Percentiles rank a stretch among this genome's conserved stretches.
phyloP scores from a whole-genome alignment of 2,329 filamentous ascomycete genomes.

The Cercospora sp. region DNA sequence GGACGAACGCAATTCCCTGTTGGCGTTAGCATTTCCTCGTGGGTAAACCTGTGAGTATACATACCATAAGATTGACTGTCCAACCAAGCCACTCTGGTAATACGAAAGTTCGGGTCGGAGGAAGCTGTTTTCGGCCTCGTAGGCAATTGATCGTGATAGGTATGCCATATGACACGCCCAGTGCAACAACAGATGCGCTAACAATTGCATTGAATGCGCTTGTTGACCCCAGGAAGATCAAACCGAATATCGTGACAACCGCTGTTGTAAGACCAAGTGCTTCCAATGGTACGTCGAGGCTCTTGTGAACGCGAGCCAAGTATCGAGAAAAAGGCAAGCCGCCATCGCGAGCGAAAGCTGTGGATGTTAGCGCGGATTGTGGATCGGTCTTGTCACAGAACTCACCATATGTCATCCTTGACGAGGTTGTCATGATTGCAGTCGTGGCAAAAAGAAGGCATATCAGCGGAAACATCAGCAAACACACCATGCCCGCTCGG shows the following conservation, averaged over 20 bases:
- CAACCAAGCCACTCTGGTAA: slow-evolving; percentile 59
- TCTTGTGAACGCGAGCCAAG: slow-evolving; percentile 40
- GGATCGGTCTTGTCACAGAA: neutral
- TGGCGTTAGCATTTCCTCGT: no score
- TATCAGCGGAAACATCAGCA: slow-evolving; percentile 41
- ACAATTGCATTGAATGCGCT: slow-evolving; percentile 43
- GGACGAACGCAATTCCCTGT: slow-evolving; percentile 62
- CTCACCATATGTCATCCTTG: slow-evolving; percentile 38
- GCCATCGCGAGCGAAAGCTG: slow-evolving; percentile 40
- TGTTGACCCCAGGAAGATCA: slow-evolving; percentile 41
- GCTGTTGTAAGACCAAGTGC: slow-evolving; percentile 36
- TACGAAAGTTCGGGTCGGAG: slow-evolving; percentile 56
- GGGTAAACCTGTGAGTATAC: neutral
- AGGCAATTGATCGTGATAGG: slow-evolving; percentile 69
- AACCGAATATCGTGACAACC: slow-evolving; percentile 40
- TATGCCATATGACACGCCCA: slow-evolving; percentile 72
- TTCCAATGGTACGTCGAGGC: slow-evolving; percentile 40
- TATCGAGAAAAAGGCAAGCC: slow-evolving; percentile 39
- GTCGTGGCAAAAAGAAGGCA: slow-evolving; percentile 40
- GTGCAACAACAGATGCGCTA: slow-evolving; percentile 63
- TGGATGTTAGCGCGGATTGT: neutral
- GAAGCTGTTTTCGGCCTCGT: slow-evolving; percentile 65
- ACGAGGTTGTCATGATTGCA: slow-evolving; percentile 41
- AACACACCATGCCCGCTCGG: slow-evolving; percentile 38
- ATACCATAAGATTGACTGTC: slow-evolving; percentile 55